These are phyloP conservation scores for Gymnopilus dilepis DNA, from an alignment of 768 basidiomycete genomes.

Conservation along the genomic window DNA sequence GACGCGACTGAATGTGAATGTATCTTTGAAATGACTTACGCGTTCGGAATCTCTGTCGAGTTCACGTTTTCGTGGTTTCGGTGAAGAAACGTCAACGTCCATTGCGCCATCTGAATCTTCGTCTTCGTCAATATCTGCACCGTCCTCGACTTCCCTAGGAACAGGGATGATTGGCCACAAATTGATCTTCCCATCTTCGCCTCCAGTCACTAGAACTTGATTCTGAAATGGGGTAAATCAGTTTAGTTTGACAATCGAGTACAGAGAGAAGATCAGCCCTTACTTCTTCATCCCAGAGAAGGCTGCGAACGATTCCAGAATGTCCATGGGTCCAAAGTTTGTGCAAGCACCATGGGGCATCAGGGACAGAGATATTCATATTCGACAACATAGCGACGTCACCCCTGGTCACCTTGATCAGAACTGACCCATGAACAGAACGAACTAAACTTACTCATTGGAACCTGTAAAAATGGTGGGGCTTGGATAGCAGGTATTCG, in stretches of 20 bases:
- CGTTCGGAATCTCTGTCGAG: conserved; percentile 13
- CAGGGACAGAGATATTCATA: conserved; percentile 39
- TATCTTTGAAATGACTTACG: background rate
- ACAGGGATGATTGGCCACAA: conserved; percentile 30
- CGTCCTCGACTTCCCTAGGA: conserved; percentile 1
- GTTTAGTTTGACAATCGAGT: background rate
- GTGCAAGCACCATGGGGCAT: conserved; percentile 53
- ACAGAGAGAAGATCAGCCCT: background rate
- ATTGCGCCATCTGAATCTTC: conserved; percentile 15
- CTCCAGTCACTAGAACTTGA: conserved; percentile 34
- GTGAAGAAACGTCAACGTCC: conserved; percentile 28
- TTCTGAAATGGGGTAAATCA: conserved; percentile 21
- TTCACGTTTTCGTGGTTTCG: conserved; percentile 23
- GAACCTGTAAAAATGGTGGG: conserved; percentile 72
- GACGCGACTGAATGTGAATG: background rate
- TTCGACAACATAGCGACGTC: conserved; percentile 61
- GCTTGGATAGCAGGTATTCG: conserved; percentile 35
- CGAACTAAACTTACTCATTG: conserved; percentile 59
- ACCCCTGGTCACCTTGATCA: conserved; percentile 44
- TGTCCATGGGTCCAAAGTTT: conserved; percentile 62
- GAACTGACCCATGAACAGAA: background rate
- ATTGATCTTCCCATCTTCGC: conserved; percentile 37
- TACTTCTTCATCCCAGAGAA: conserved; percentile 62
- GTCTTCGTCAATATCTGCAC: conserved; percentile 17
- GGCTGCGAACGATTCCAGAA: conserved; percentile 58